Conservation (phyloP, 345 rosid species). For the Acer yangbiense region DNA sequence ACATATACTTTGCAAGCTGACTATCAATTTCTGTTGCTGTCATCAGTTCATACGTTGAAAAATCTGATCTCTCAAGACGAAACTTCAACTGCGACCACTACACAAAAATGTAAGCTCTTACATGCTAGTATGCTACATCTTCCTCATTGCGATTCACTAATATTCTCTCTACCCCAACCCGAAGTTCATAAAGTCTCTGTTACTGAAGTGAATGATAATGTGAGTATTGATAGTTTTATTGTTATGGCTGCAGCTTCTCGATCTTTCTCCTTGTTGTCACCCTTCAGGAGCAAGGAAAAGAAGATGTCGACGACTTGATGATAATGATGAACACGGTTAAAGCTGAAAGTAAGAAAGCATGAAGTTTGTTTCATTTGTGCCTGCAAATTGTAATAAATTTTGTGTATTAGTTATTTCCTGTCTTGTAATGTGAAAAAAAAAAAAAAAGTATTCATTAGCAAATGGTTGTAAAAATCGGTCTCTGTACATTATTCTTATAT, state of each 20-base stretch:
- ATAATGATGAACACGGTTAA: not conserved
- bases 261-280: conserved; percentile 69
- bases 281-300: conserved; percentile 88
- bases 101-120: conserved; percentile 65
- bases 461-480: conserved; percentile 13
- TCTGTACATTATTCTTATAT: conserved; percentile 18
- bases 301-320: conserved; percentile 40
- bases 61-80: conserved; percentile 88
- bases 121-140: not conserved
- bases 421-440: conserved; percentile 11
- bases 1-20: conserved; percentile 14
- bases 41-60: conserved; percentile 76
- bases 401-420: conserved; percentile 1
- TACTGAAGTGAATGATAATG: not conserved
- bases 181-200: not conserved
- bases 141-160: not conserved
- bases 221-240: not conserved
- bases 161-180: conserved; percentile 3
- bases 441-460: not conserved
- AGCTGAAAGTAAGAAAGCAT: conserved; percentile 19
- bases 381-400: conserved; percentile 9
- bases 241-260: conserved; percentile 63
- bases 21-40: conserved; percentile 24
- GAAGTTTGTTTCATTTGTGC: conserved; percentile 13
- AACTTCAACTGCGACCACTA: conserved; percentile 49